Base-by-base conservation (phyloP, 371 early-diverging fungal species). In the Umbelopsis sp. region DNA sequence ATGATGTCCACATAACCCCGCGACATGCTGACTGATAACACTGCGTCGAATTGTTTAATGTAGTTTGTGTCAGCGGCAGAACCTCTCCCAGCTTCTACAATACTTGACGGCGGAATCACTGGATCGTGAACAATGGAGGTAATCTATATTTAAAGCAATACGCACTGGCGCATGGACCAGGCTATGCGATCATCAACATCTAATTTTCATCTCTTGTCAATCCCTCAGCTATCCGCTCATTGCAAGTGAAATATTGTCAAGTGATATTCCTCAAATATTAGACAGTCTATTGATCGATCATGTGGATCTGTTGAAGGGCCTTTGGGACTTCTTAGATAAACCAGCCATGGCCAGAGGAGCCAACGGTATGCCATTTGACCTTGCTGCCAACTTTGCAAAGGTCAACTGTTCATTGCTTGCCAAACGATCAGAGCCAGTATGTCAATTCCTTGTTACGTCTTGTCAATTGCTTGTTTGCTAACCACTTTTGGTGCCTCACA, bases 331-430 rank as follows among this genome's bases (percentile, higher is more conserved):
- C 65, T 80, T 97, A 69, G 92, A 94, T 70, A 68, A 63, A 52
- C 69, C 24, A 29, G 53, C 29, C 29, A 18, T 14, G 46, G 38
- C 32, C 9, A 63, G 52, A 57, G 68, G 48, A 37, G 12, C 10
- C 41, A 20, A 44, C 4, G 69, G 74, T 22, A 75, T 95, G 70
- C 88, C 94, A 66, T 82, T 91, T 10, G 77, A 91, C 18, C 93
- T 93, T 68, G 94, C 97, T 4, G 88, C 90, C 65, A 94, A 94
- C 79, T 97, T 95, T 74, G 85, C 87, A 71, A 96, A 94, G 80
- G 93, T 96, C 45, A 94, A 95, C 74, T 86, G 88, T 44, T 87
- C 91, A 7, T 86, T 97, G 46, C 74, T 97, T 65, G 88, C 92
- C 72, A 94, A 94, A 74, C 92, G 94, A 72, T 91, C 92, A 16